A percentile compares a stretch with the other conserved stretches of the same genome.
Conservation (phyloP, 176 grass and related monocot genomes). For the Miscanthus lutarioriparius region DNA sequence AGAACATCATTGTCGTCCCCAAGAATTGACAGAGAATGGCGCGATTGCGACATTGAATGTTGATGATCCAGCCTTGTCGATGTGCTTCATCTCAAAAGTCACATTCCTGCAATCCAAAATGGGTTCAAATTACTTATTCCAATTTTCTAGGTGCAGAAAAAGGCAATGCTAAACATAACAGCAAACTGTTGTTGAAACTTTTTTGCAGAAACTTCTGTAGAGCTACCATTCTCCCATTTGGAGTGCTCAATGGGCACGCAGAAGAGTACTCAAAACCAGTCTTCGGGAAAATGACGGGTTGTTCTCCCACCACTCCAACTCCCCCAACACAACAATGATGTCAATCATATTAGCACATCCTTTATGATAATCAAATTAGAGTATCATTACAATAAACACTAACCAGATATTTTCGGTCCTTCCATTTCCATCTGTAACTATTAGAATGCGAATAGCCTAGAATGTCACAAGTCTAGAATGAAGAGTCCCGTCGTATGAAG, state of each 20-base stretch:
- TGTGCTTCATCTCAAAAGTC: constrained; percentile 89
- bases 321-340: constrained; percentile 49
- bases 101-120: constrained; percentile 55
- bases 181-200: neutral
- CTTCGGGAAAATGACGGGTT: constrained; percentile 72
- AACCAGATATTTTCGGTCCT: constrained; percentile 75
- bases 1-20: constrained; percentile 48
- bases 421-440: constrained; percentile 74
- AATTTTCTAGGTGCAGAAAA: neutral
- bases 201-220: neutral
- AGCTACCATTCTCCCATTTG: constrained; percentile 76
- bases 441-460: no score
- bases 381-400: constrained; percentile 20
- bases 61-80: constrained; percentile 55
- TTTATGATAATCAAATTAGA: no score
- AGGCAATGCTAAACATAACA: neutral
- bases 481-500: no score
- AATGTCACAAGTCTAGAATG: no score
- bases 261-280: constrained; percentile 82
- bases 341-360: constrained; percentile 18
- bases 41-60: constrained; percentile 72
- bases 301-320: constrained; percentile 74
- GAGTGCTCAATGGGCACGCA: constrained; percentile 71
- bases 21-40: constrained; percentile 72
- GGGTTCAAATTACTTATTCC: neutral